Evolutionary conservation across 2,329 filamentous ascomycete species (phyloP), one percentile per base, ranked within the genome.

Genomic region (Hypoxylon sp.): DNA sequence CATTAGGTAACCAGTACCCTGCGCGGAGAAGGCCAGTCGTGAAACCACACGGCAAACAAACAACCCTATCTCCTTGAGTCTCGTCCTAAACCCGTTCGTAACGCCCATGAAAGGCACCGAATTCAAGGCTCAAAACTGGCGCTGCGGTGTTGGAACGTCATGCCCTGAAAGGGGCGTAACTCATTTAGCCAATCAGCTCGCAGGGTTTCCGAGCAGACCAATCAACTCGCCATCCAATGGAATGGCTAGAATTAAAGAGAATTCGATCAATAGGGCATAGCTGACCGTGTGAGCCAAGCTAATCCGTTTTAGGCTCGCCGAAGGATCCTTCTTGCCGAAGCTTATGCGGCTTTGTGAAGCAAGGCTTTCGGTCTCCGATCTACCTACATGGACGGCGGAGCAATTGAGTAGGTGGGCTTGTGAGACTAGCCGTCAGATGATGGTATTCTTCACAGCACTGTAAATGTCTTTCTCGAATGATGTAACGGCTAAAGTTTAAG

Each of bases 181-280:
- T 18, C 22, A 22, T 22, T 32, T n/a, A 49, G 14, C 68, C 65
- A 70, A 70, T 70, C 57, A 60, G 51, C 50, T 12, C 30, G 5
- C 54, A 50, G 56, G 20, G 51, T 68, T 68, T 68, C 63, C 59
- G 66, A 68, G 55, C 59, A 44, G n/a, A 33, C 48, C 59, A 61
- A 58, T 63, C 26, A 51, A 30, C 40, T 46, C 16, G 8, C 1
- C 46, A 38, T 38, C 57, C 49, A 64, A 64, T 59, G 28, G 55
- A 52, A 54, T 36, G 16, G 48, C 49, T 33, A 16, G 20, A 7
- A 38, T 53, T 32, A 24, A 24, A 28, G 40, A 7, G 26, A n/a
- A 26, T 26, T 48, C 26, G 48, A 52, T 36, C 30, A 65, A 65
- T 65, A 14, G 18, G 62, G 57, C 36, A 58, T 60, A 2, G 26